These are phyloP conservation scores for Citrus medica DNA, from an alignment of 345 rosid species.

Conservation along the genomic window DNA sequence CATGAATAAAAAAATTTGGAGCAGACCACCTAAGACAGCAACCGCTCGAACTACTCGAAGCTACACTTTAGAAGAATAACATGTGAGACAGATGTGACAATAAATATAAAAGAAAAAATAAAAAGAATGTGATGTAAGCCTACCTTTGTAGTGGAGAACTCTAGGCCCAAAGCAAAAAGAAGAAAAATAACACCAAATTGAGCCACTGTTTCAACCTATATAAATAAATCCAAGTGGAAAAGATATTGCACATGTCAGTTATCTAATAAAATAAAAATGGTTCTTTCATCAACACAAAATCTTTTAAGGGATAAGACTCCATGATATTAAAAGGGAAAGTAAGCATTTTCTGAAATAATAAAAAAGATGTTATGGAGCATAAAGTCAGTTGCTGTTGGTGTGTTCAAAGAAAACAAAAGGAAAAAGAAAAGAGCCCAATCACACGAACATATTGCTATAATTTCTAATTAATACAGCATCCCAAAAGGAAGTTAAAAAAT, in stretches of 20 bases:
- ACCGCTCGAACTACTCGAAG: conserved; percentile 93
- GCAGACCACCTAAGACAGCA: conserved; percentile 88
- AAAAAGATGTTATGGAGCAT: not conserved
- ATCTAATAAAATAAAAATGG: not conserved
- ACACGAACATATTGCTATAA: not conserved
- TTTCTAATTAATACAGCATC: not conserved
- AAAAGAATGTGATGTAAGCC: conserved; percentile 7
- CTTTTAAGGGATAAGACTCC: not conserved
- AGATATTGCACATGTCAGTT: conserved; percentile 1
- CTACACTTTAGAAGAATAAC: conserved; percentile 40
- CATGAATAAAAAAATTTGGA: conserved; percentile 87
- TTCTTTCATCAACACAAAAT: conserved; percentile 7
- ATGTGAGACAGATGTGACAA: conserved; percentile 10
- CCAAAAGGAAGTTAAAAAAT: not conserved
- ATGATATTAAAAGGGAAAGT: not conserved
- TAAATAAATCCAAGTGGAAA: conserved; percentile 11
- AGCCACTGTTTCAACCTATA: conserved; percentile 95
- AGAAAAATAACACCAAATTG: conserved; percentile 98
- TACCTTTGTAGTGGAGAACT: conserved; percentile 84
- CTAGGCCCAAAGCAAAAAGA: conserved; percentile 90
- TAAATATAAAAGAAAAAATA: conserved; percentile 10
- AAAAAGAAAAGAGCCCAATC: not conserved
- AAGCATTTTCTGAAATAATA: not conserved
- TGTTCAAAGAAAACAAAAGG: not conserved
- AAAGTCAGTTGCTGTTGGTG: not conserved